A percentile compares a stretch with the other conserved stretches of the same genome.
These are phyloP conservation scores for Pseudocercospora macadamiae DNA, from an alignment of 2,329 filamentous ascomycete genomes.

Conservation along the genomic window DNA sequence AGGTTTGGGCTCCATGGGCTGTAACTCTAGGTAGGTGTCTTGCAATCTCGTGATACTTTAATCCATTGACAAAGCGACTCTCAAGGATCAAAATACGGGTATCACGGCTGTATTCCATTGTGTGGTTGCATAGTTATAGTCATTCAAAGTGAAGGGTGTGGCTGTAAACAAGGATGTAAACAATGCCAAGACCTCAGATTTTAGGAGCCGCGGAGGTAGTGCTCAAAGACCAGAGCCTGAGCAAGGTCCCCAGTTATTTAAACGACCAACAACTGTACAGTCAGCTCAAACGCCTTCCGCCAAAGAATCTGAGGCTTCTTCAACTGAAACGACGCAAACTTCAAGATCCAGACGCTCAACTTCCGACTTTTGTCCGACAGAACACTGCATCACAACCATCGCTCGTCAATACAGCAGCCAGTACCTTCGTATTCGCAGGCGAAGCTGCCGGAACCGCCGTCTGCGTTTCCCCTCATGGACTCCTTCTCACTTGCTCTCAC, in stretches of 20 bases:
- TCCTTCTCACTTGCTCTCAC: slow-evolving; percentile 56
- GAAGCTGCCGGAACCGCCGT: slow-evolving; percentile 56
- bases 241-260: neutral
- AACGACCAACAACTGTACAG: neutral
- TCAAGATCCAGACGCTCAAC: slow-evolving; percentile 13
- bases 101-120: no score
- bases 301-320: slow-evolving; percentile 2
- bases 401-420: slow-evolving; percentile 16
- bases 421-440: slow-evolving; percentile 52
- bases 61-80: no score
- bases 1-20: no score
- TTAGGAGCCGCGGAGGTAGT: no score
- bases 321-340: slow-evolving; percentile 20
- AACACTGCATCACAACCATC: neutral
- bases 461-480: slow-evolving; percentile 49
- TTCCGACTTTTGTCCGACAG: slow-evolving; percentile 7
- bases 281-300: neutral
- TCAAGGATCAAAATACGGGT: no score
- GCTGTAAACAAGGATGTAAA: no score
- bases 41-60: no score
- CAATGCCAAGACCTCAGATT: no score
- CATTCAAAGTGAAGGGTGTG: no score
- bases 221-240: neutral
- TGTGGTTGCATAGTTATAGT: no score
- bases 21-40: no score